Evolutionary conservation across 352 stramenopile species (phyloP).

Genomic region (Phytophthora ramorum): DNA sequence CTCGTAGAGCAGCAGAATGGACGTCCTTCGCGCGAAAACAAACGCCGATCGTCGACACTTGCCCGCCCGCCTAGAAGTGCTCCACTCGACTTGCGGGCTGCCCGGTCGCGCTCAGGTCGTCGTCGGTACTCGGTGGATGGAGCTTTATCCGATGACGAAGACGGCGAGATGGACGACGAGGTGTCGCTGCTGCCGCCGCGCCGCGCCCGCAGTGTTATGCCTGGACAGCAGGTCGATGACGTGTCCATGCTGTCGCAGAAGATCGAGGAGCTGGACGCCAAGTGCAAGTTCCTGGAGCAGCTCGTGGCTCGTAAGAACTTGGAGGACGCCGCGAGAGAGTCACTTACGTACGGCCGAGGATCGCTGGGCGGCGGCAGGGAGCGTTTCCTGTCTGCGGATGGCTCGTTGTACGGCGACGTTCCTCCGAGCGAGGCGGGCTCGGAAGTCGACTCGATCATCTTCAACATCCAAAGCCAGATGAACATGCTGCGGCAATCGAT

Average conservation of each 20-base stretch:
- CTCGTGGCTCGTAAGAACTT: constrained; percentile 64
- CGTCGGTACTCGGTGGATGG: constrained; percentile 61
- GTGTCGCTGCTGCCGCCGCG: constrained; percentile 54
- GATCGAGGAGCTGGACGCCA: constrained; percentile 83
- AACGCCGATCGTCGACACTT: constrained; percentile 23
- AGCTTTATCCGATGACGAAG: constrained; percentile 47
- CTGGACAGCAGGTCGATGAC: constrained; percentile 57
- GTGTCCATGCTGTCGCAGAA: constrained; percentile 67
- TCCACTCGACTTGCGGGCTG: constrained; percentile 29
- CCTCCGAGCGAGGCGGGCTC: constrained; percentile 41
- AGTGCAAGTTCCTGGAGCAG: constrained; percentile 83
- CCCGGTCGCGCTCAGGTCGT: constrained; percentile 23
- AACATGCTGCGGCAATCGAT: constrained; percentile 79
- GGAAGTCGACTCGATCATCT: constrained; percentile 78
- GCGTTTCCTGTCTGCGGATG: constrained; percentile 31
- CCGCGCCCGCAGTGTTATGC: constrained; percentile 64
- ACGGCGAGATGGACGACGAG: constrained; percentile 49
- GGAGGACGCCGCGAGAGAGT: constrained; percentile 45
- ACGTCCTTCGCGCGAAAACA: constrained; percentile 23
- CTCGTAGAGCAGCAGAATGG: constrained; percentile 61
- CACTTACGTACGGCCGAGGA: constrained; percentile 34
- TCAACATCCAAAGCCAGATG: constrained; percentile 86
- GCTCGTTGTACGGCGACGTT: constrained; percentile 37
- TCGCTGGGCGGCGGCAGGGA: constrained; percentile 24
- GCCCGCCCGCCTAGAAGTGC: constrained; percentile 35